phyloP scores from a whole-genome alignment of 345 rosid genomes.

The Dovyalis caffra region DNA sequence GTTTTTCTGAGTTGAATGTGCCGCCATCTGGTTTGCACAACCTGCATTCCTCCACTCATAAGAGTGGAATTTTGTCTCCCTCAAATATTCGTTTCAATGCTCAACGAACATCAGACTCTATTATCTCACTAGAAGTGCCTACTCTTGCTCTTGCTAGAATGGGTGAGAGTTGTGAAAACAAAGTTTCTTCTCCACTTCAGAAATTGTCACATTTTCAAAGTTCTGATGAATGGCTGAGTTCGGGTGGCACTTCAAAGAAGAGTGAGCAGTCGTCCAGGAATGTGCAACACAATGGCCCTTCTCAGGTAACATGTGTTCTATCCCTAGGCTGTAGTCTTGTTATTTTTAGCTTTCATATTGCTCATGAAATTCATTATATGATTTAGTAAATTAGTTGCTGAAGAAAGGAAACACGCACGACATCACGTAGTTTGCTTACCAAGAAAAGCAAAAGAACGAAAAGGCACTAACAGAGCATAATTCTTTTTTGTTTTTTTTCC shows the following conservation, averaged over 20 bases:
- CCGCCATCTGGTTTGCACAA: slow-evolving; percentile 5
- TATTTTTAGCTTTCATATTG: not conserved
- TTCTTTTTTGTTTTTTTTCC: no score
- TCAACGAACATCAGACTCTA: slow-evolving; percentile 7
- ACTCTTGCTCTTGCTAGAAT: slow-evolving; percentile 7
- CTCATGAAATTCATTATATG: no score
- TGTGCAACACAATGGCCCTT: not conserved
- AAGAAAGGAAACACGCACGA: no score
- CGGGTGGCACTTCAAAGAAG: not conserved
- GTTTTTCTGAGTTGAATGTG: slow-evolving; percentile 3
- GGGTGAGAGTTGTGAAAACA: slow-evolving; percentile 12
- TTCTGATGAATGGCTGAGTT: not conserved
- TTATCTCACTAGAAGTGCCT: not conserved
- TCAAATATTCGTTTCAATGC: not conserved
- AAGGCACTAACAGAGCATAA: no score
- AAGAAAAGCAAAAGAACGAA: no score
- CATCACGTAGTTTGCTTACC: no score
- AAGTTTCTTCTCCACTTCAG: slow-evolving; percentile 3
- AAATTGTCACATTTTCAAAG: slow-evolving; percentile 6
- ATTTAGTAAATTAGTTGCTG: not conserved
- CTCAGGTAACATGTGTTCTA: slow-evolving; percentile 4
- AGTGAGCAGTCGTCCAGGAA: slow-evolving; percentile 7
- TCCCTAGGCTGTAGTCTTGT: not conserved
- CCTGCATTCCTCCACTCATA: not conserved
- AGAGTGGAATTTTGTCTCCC: slow-evolving; percentile 7